These are phyloP conservation scores for Cicer pinnatifidum DNA, from an alignment of 306 rosid species.

Conservation along the genomic window DNA sequence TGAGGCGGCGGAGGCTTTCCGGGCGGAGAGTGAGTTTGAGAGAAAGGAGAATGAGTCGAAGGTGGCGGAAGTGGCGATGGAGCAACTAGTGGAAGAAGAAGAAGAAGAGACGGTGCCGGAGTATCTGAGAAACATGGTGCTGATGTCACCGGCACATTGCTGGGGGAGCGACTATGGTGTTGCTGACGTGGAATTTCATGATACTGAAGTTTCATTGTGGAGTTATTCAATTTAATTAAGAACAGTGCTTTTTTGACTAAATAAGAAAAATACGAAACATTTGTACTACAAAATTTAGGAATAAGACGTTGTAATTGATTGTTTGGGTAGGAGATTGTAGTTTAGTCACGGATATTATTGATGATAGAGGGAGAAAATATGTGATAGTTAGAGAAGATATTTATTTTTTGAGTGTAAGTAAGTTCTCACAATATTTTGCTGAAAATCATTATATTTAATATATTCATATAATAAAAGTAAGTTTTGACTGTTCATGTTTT, in stretches of 20 bases:
- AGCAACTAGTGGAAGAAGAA: constrained; percentile 45
- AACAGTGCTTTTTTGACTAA: too few relatives aligned
- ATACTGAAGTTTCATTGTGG: constrained; percentile 70
- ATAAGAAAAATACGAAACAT: background rate
- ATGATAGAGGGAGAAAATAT: background rate
- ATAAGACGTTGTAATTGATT: background rate
- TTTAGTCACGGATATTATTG: background rate
- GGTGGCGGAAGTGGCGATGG: background rate
- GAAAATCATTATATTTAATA: background rate
- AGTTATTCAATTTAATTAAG: constrained; percentile 53
- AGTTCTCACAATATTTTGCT: background rate
- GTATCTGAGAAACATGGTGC: constrained; percentile 64
- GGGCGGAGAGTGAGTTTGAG: constrained; percentile 47
- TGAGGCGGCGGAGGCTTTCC: constrained; percentile 77
- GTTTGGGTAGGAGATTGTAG: background rate
- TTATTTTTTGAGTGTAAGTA: background rate
- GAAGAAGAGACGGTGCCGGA: constrained; percentile 58
- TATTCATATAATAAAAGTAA: background rate
- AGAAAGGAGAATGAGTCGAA: background rate
- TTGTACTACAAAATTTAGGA: constrained; percentile 7
- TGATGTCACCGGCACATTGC: constrained; percentile 58
- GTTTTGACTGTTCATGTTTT: background rate
- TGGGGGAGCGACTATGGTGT: constrained; percentile 27
- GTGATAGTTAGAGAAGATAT: too few relatives aligned
- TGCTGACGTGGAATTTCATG: constrained; percentile 58